phyloP scores from a whole-genome alignment of 2,329 filamentous ascomycete species.

The Talaromyces rugulosus region DNA sequence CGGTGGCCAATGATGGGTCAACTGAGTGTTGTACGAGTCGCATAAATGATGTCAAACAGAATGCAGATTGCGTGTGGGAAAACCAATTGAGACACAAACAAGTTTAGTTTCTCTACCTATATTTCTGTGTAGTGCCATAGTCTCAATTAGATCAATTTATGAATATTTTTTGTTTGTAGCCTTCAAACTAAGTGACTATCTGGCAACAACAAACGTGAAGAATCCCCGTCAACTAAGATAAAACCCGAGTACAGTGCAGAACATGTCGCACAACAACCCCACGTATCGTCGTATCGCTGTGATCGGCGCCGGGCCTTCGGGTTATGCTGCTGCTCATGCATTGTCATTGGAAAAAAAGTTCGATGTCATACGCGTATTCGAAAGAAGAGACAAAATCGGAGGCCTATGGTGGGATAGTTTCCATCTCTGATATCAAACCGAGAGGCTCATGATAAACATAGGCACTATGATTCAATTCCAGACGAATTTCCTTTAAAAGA shows the following conservation, averaged over 20 bases:
- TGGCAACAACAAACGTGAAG: too few relatives aligned
- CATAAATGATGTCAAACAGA: too few relatives aligned
- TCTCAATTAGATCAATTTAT: too few relatives aligned
- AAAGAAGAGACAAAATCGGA: slow-evolving; percentile 26
- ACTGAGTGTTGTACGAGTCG: too few relatives aligned
- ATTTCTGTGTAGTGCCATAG: too few relatives aligned
- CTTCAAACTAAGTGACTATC: too few relatives aligned
- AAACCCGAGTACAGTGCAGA: not conserved
- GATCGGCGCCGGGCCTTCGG: slow-evolving; percentile 28
- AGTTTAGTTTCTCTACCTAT: too few relatives aligned
- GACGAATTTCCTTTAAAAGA: not conserved
- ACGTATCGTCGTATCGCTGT: slow-evolving; percentile 18
- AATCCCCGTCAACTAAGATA: too few relatives aligned
- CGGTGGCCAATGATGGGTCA: too few relatives aligned
- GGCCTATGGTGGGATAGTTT: slow-evolving; percentile 29
- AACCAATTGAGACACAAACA: too few relatives aligned
- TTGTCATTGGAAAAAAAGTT: slow-evolving; percentile 29
- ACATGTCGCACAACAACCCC: slow-evolving; percentile 8
- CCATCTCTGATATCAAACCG: slow-evolving; percentile 4
- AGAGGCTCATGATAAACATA: not conserved
- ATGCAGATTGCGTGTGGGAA: too few relatives aligned
- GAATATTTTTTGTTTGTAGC: too few relatives aligned
- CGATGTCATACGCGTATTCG: slow-evolving; percentile 28
- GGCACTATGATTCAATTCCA: not conserved
- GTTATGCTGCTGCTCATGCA: slow-evolving; percentile 24